Evolutionary conservation across 1,139 yeast species (phyloP).

Genomic region (Magnusiomyces clavatus): DNA sequence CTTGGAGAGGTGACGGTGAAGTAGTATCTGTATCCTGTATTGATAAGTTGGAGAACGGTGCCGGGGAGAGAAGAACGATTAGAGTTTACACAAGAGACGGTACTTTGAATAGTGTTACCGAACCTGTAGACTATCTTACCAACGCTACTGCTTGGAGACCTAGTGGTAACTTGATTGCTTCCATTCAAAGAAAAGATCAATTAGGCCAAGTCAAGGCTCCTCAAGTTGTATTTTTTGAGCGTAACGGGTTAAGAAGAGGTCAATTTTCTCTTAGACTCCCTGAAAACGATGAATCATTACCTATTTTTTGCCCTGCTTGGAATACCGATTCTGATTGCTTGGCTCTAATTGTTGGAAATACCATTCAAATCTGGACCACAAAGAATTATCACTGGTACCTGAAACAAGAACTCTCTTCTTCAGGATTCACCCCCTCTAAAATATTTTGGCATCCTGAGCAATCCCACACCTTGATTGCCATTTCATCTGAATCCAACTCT

Average conservation of each 20-base stretch:
- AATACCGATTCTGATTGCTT: conserved; percentile 74
- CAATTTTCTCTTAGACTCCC: conserved; percentile 69
- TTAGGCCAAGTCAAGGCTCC: conserved; percentile 15
- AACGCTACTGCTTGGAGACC: conserved; percentile 80
- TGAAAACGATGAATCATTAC: conserved; percentile 38
- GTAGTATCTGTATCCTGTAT: conserved; percentile 62
- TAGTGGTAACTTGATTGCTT: conserved; percentile 79
- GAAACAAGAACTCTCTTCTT: conserved; percentile 58
- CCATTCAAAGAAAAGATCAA: conserved; percentile 54
- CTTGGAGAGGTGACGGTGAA: conserved; percentile 97
- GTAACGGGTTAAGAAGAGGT: conserved; percentile 89
- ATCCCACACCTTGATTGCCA: conserved; percentile 56
- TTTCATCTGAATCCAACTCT: conserved; percentile 25
- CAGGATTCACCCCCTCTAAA: conserved; percentile 37
- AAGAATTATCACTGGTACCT: conserved; percentile 95
- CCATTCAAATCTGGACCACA: conserved; percentile 80
- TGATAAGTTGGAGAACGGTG: conserved; percentile 35
- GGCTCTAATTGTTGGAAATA: conserved; percentile 53
- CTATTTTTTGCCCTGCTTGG: conserved; percentile 49
- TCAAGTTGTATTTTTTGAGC: conserved; percentile 69
- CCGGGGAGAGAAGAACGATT: conserved; percentile 59
- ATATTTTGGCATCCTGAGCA: conserved; percentile 86
- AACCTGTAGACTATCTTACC: conserved; percentile 81
- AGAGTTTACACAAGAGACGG: conserved; percentile 77
- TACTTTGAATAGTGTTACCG: conserved; percentile 72